Percentiles rank a stretch among this genome's conserved stretches.
These are phyloP conservation scores for Elaphomyces granulatus DNA, from an alignment of 495 filamentous ascomycete genomes.

Conservation along the genomic window DNA sequence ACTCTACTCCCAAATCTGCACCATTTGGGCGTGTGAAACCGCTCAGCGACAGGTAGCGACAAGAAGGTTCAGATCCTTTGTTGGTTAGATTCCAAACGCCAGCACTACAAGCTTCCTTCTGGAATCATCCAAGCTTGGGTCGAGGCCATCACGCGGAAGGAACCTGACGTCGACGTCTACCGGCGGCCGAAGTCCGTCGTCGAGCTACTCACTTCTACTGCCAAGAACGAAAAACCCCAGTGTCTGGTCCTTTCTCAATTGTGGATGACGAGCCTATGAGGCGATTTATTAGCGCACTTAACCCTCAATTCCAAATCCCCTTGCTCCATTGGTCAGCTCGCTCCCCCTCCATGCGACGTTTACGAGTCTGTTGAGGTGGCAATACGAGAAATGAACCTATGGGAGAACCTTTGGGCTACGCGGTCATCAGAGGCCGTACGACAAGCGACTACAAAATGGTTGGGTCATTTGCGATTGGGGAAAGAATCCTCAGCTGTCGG, in stretches of 20 bases:
- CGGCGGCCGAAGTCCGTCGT: neutral
- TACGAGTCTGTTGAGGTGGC: constrained; percentile 1
- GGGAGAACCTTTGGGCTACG: neutral
- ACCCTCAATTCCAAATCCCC: too few relatives aligned
- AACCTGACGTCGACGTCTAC: neutral
- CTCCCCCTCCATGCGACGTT: constrained; percentile 3
- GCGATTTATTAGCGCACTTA: too few relatives aligned
- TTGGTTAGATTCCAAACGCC: neutral
- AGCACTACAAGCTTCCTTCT: neutral
- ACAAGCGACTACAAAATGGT: neutral
- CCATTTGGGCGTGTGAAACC: neutral
- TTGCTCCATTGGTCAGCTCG: too few relatives aligned
- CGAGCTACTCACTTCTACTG: neutral
- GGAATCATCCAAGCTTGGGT: neutral
- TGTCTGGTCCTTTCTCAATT: too few relatives aligned
- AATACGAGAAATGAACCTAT: neutral
- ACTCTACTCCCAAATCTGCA: neutral
- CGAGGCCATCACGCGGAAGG: neutral
- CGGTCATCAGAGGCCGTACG: neutral
- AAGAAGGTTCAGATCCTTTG: neutral
- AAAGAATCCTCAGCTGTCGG: constrained; percentile 1
- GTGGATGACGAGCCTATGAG: too few relatives aligned
- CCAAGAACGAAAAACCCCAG: neutral
- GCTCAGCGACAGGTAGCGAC: neutral
- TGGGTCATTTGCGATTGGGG: constrained; percentile 1